Base-by-base conservation (phyloP, 2,329 filamentous ascomycete genomes). In the Arthrobotrys iridis region DNA sequence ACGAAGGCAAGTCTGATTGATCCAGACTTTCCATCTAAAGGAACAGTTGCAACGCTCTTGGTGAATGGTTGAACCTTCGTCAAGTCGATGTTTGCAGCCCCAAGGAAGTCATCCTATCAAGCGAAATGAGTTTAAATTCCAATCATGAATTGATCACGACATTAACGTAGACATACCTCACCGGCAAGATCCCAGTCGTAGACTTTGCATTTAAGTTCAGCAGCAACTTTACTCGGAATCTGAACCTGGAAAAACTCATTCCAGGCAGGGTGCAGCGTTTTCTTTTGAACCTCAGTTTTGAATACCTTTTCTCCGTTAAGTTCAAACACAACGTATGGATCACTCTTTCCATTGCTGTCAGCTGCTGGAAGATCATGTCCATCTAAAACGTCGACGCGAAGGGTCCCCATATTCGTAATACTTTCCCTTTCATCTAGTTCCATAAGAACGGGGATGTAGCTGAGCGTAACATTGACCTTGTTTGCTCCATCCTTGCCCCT, bases 171-270 rank as follows among this genome's bases (percentile, higher is more conserved):
- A 72, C 77, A 59, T 65, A 79, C 78, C 57, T 93, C 94, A 82
- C 96, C 93, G 52, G 92, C 94, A 84, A 98, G 96, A 82, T 99
- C 95, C 88, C 94, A 99, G 81, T 99, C 95, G 81, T 90, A 96
- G 1, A 98, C 89, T 66, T 92, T 91, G 80, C 93, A 89, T 30
- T 86, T 86, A 83, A 99, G 95, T 24, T 95, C 88, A 37, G 93
- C 91, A 0, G 87, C 93, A 13, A 93, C 97, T 71, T 95, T 88
- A 11, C 93, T 96, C 15, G 92, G 89, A 60, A 99, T 85, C 0
- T 89, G 85, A 0, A 92, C 86, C 82, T 97, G 93, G 80, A 99
- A 99, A 82, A 89, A 93, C 81, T 99, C 95, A 81, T 98, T 98
- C 96, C 96, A 99, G 0, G 89, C 87, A 0, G 95, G 95, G 78